phyloP scores from a whole-genome alignment of 257 asterid genomes.

The Salvia hispanica region DNA sequence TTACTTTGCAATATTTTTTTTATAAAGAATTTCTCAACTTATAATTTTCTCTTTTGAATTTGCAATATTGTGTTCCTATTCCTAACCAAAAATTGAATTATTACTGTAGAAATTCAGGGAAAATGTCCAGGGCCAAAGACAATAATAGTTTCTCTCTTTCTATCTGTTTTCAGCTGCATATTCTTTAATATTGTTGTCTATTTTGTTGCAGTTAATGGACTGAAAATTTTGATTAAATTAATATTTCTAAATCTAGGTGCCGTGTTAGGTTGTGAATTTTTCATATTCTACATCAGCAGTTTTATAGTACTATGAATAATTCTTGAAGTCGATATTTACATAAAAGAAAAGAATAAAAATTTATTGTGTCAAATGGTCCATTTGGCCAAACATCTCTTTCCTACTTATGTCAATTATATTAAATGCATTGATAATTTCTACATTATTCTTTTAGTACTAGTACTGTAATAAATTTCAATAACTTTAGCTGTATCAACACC shows the following conservation, averaged over 20 bases:
- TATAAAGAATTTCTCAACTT: no score
- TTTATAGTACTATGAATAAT: no score
- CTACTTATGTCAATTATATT: not conserved
- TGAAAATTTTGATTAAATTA: not conserved
- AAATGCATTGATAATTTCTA: not conserved
- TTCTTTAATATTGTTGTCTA: not conserved
- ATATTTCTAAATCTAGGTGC: not conserved
- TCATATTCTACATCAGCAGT: no score
- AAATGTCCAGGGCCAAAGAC: no score
- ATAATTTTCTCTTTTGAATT: no score
- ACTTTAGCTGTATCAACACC: no score
- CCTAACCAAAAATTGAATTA: no score
- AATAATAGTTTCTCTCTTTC: no score
- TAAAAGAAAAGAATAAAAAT: not conserved
- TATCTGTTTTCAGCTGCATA: not conserved
- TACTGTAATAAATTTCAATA: no score
- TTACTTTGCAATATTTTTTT: no score
- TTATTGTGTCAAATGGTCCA: not conserved
- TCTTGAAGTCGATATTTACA: not conserved
- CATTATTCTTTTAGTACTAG: not conserved
- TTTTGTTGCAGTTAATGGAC: not conserved
- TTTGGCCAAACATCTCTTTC: not conserved
- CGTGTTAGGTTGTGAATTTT: not conserved
- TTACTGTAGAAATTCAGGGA: no score
- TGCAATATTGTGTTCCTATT: no score